Evolutionary conservation across 225 moss, liverwort and hornwort genomes (phyloP).

Genomic region (Bryum argenteum): DNA sequence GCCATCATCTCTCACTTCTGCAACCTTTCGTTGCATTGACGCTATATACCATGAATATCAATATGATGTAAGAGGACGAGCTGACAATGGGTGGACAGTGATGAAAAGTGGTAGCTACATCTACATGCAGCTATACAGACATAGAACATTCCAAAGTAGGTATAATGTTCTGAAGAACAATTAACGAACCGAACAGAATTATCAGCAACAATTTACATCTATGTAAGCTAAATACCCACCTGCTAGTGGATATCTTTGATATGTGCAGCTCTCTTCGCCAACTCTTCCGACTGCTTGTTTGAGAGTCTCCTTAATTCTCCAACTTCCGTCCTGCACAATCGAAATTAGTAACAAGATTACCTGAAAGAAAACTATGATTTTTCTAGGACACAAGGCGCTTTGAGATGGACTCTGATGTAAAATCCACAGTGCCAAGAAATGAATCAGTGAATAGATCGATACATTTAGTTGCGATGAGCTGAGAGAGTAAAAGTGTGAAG

Average conservation of each 20-base stretch:
- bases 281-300: slow-evolving; percentile 40
- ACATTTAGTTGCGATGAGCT: background rate
- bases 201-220: slow-evolving; percentile 1
- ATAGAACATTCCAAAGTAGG: slow-evolving; percentile 2
- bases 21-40: slow-evolving; percentile 12
- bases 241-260: slow-evolving; percentile 49
- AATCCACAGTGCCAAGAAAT: slow-evolving; percentile 1
- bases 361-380: background rate
- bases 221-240: slow-evolving; percentile 29
- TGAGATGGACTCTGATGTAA: background rate
- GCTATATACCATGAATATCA: slow-evolving; percentile 7
- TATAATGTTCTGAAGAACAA: slow-evolving; percentile 8
- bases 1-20: too few species aligned
- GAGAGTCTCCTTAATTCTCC: slow-evolving; percentile 57
- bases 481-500: background rate
- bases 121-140: slow-evolving; percentile 7
- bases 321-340: slow-evolving; percentile 60
- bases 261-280: slow-evolving; percentile 49
- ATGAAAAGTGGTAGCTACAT: background rate
- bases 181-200: background rate
- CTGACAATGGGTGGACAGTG: slow-evolving; percentile 2
- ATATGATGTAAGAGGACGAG: background rate
- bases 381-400: background rate
- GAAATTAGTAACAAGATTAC: slow-evolving; percentile 5
- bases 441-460: background rate